Percentiles rank a stretch among this genome's conserved stretches.
phyloP scores from a whole-genome alignment of 441 rosid genomes.

The Rhodomyrtus psidioides region DNA sequence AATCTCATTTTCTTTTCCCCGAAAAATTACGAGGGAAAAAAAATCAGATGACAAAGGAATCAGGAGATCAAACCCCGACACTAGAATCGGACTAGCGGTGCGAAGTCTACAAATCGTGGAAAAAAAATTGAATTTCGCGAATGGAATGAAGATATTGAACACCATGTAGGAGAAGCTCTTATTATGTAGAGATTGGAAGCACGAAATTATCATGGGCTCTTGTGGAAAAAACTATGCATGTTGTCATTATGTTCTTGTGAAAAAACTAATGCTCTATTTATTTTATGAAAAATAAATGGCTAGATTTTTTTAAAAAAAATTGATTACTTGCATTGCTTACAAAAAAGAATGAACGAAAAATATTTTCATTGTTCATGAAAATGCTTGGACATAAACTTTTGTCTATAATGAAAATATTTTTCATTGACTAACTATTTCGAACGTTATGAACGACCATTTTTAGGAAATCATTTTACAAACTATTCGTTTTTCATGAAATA shows the following conservation, averaged over 20 bases:
- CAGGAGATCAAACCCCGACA: neutral
- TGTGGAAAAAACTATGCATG: neutral
- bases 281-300: neutral
- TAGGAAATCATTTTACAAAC: neutral
- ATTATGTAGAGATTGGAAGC: neutral
- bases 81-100: neutral
- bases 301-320: no score
- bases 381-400: no score
- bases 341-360: no score
- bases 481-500: fast-evolving
- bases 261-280: neutral
- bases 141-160: neutral
- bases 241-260: no score
- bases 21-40: neutral
- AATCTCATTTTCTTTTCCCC: neutral
- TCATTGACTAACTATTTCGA: no score
- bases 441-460: neutral
- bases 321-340: no score
- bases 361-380: no score
- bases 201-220: neutral
- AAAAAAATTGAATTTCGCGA: neutral
- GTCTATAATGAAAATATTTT: no score
- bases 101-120: neutral
- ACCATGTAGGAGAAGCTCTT: neutral
- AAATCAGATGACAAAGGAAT: neutral